phyloP scores from a whole-genome alignment of 2,329 filamentous ascomycete genomes.

The Podosphaera aphanis region DNA sequence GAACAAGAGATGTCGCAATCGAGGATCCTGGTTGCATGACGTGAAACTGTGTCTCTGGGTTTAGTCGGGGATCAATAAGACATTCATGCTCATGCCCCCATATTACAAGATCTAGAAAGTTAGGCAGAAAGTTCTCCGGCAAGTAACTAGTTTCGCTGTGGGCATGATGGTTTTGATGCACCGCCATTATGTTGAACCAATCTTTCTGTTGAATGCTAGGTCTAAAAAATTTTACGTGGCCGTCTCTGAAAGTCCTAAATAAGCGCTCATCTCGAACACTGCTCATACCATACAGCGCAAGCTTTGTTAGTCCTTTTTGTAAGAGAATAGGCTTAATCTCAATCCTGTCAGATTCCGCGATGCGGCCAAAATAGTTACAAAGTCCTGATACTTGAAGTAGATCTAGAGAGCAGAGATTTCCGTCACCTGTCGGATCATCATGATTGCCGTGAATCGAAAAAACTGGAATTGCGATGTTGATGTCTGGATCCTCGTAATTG shows the following conservation, averaged over 20 bases:
- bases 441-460: slow-evolving; percentile 98
- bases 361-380: slow-evolving; percentile 87
- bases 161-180: slow-evolving; percentile 90
- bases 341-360: slow-evolving; percentile 82
- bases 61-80: slow-evolving; percentile 59
- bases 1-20: slow-evolving; percentile 74
- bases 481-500: slow-evolving; percentile 93
- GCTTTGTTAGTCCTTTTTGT: slow-evolving; percentile 79
- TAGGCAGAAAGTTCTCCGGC: slow-evolving; percentile 76
- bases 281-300: slow-evolving; percentile 81
- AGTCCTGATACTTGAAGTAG: slow-evolving; percentile 75
- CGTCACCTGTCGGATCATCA: slow-evolving; percentile 92
- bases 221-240: slow-evolving; percentile 81
- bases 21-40: slow-evolving; percentile 97
- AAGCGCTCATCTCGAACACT: slow-evolving; percentile 91
- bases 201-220: slow-evolving; percentile 59
- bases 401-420: slow-evolving; percentile 75
- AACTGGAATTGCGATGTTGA: slow-evolving; percentile 89
- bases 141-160: slow-evolving; percentile 85
- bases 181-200: slow-evolving; percentile 89
- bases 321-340: slow-evolving; percentile 74
- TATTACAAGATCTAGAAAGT: slow-evolving; percentile 74
- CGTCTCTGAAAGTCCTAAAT: slow-evolving; percentile 79
- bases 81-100: slow-evolving; percentile 99
- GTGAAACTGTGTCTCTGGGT: slow-evolving; percentile 72